A percentile compares a stretch with the other conserved stretches of the same genome.
Conservation (phyloP, 768 basidiomycete species). For the Tephrocybe sp. region DNA sequence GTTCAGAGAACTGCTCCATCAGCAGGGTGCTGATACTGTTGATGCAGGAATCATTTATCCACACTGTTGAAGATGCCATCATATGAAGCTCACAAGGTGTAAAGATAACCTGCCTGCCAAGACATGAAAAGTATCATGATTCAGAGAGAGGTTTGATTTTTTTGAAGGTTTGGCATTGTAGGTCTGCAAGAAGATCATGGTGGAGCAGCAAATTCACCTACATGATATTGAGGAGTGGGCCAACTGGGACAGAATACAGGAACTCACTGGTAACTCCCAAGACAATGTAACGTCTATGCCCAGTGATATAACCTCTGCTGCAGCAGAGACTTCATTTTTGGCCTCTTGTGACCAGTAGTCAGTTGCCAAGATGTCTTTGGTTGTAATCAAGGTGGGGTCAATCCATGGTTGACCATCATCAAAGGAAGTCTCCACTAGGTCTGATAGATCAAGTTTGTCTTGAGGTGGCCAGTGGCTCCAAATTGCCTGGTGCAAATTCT, state of each 20-base stretch:
- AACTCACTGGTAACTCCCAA: not conserved
- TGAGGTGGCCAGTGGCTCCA: too few relatives aligned
- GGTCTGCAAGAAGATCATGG: constrained; percentile 4
- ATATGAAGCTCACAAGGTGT: not conserved
- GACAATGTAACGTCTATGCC: too few relatives aligned
- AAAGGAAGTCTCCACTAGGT: too few relatives aligned
- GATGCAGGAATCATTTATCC: constrained; percentile 26
- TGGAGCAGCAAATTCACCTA: constrained; percentile 14
- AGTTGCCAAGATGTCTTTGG: too few relatives aligned
- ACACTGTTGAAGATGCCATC: not conserved
- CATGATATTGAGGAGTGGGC: constrained; percentile 8
- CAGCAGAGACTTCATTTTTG: too few relatives aligned
- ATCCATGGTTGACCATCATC: too few relatives aligned
- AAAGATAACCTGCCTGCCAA: not conserved
- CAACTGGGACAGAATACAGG: not conserved
- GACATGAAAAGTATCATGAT: not conserved
- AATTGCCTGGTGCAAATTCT: too few relatives aligned
- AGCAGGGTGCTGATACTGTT: constrained; percentile 23
- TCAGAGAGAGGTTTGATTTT: not conserved
- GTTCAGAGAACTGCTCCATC: not conserved
- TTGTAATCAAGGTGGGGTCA: too few relatives aligned
- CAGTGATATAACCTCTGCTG: too few relatives aligned
- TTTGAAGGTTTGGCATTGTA: constrained; percentile 3
- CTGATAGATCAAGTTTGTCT: too few relatives aligned
- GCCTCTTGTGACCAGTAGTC: too few relatives aligned